A percentile compares a stretch with the other conserved stretches of the same genome.
These are phyloP conservation scores for Xylariaceae sp. DNA, from an alignment of 2,329 filamentous ascomycete genomes.

Conservation along the genomic window DNA sequence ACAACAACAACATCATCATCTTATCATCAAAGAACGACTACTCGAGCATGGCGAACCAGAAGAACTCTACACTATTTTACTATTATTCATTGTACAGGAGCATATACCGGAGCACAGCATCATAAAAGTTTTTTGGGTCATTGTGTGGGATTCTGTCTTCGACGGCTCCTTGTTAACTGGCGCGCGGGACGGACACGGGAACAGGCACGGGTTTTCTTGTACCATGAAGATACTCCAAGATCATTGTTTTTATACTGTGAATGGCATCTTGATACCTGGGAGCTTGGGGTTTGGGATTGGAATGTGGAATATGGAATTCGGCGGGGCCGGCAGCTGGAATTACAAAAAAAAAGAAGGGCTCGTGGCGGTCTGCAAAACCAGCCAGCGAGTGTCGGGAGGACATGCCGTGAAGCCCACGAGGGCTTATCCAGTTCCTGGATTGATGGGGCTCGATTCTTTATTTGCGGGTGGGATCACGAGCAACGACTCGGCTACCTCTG, in stretches of 20 bases:
- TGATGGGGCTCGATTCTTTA: constrained; percentile 30
- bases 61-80: constrained; percentile 26
- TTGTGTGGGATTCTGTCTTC: constrained; percentile 29
- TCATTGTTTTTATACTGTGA: constrained; percentile 30
- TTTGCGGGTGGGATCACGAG: constrained; percentile 19
- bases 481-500: constrained; percentile 21
- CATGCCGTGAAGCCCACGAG: constrained; percentile 16
- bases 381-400: constrained; percentile 4
- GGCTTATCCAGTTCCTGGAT: constrained; percentile 28
- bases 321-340: constrained; percentile 9
- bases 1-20: not conserved
- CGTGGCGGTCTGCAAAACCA: constrained; percentile 5
- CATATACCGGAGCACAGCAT: constrained; percentile 49
- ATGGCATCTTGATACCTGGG: constrained; percentile 28
- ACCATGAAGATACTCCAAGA: constrained; percentile 29
- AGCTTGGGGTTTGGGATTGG: constrained; percentile 21
- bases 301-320: constrained; percentile 14
- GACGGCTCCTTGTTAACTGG: constrained; percentile 27
- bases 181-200: constrained; percentile 30
- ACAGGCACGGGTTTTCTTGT: constrained; percentile 27
- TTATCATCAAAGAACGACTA: constrained; percentile 16
- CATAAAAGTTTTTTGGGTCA: constrained; percentile 37
- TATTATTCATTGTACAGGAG: constrained; percentile 42
- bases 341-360: constrained; percentile 6
- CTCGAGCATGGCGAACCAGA: constrained; percentile 24